These are phyloP conservation scores for Xylariaceae sp. DNA, from an alignment of 2,329 filamentous ascomycete species.

Conservation along the genomic window DNA sequence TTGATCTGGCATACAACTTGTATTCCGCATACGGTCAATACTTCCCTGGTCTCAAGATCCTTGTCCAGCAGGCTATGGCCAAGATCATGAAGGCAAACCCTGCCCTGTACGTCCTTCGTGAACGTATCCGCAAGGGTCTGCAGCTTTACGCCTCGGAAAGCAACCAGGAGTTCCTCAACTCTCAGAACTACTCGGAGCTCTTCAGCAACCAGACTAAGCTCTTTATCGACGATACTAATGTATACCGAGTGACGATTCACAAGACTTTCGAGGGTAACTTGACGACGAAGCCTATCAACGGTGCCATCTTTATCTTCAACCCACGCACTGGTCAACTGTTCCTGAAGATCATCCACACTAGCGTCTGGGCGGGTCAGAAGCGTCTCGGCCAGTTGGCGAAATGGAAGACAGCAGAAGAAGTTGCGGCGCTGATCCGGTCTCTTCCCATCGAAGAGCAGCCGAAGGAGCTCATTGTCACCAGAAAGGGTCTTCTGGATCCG, in stretches of 20 bases:
- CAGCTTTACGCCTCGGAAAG: slow-evolving; percentile 97
- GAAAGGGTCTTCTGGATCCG: slow-evolving; percentile 94
- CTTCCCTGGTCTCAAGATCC: slow-evolving; percentile 93
- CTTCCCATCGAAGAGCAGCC: slow-evolving; percentile 96
- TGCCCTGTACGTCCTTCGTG: slow-evolving; percentile 88
- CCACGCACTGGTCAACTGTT: slow-evolving; percentile 96
- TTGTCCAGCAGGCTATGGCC: slow-evolving; percentile 96
- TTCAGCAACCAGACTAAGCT: slow-evolving; percentile 99
- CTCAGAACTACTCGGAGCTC: slow-evolving; percentile 97
- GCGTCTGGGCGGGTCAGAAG: slow-evolving; percentile 98
- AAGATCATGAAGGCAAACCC: slow-evolving; percentile 99
- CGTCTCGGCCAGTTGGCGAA: slow-evolving; percentile 97
- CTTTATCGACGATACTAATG: slow-evolving; percentile 98
- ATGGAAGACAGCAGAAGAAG: slow-evolving; percentile 99
- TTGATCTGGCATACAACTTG: slow-evolving; percentile 95
- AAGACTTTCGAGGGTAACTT: slow-evolving; percentile 99
- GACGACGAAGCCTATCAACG: slow-evolving; percentile 99
- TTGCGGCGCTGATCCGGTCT: slow-evolving; percentile 91
- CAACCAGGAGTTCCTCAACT: slow-evolving; percentile 98
- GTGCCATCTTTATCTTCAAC: slow-evolving; percentile 99
- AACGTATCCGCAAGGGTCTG: slow-evolving; percentile 96
- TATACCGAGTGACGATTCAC: slow-evolving; percentile 98
- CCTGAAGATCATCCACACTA: slow-evolving; percentile 98
- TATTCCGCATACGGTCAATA: slow-evolving; percentile 98
- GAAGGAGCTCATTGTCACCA: slow-evolving; percentile 96